Evolutionary conservation across 371 early-diverging fungal species (phyloP), one percentile per base, ranked within the genome.

Genomic region (Capillidium rhysosporum): DNA sequence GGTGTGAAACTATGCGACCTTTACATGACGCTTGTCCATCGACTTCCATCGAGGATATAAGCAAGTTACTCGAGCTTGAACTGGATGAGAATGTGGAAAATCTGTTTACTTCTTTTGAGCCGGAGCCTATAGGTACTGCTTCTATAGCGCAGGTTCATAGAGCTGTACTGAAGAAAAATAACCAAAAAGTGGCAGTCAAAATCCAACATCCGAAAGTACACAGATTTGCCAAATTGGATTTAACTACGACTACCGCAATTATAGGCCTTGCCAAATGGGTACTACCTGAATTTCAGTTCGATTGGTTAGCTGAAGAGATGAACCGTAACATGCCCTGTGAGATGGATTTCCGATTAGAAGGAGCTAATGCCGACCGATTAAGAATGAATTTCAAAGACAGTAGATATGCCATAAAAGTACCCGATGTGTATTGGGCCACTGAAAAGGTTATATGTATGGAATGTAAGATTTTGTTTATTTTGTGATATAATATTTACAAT

Each of bases 231-330:
- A 66, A 73, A 26, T 68, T 91, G 31, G 95, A 94, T 59, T 81
- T 91, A 60, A 70, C 72, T 4, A 79, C 87, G 0, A 77, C 80
- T 2, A 72, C 76, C 0, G 69, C 69, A 16, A 65, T 86, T 40
- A 72, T 84, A 25, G 61, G 68, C 24, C 58, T 76, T 31, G 69
- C 85, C 26, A 75, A 81, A 49, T 60, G 68, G 40, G 61, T 80
- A 5, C 89, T 92, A 56, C 88, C 90, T 0, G 77, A 84, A 26
- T 93, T 95, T 62, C 80, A 86, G 45, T 86, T 95, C 54, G 75
- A 67, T 46, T 95, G 95, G 95, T 63, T 95, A 34, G 82, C 82
- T 12, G 80, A 84, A 16, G 94, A 95, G 65, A 79, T 95, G 82
- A 69, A 75, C 52, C 68, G 70, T 59, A 82, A 76, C 20, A 65